Conservation (phyloP, 768 basidiomycete species). For the Termitomyces sp. region DNA sequence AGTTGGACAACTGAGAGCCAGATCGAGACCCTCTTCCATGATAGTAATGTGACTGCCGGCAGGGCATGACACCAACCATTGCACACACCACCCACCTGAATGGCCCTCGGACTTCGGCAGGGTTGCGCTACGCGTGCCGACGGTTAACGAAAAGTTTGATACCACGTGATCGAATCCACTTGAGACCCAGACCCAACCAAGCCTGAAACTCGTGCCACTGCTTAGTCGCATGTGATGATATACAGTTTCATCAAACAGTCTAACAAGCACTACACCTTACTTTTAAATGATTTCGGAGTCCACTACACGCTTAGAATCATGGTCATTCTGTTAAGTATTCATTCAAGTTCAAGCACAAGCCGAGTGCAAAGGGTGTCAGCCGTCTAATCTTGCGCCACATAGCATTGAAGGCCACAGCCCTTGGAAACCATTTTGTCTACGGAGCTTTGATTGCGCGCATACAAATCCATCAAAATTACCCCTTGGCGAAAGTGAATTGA, state of each 20-base stretch:
- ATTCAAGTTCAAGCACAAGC: background rate
- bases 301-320: no score
- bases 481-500: background rate
- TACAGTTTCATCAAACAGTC: background rate
- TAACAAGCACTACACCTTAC: background rate
- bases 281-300: background rate
- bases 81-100: background rate
- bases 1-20: background rate
- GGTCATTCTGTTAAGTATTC: no score
- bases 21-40: background rate
- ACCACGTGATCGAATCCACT: background rate
- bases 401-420: background rate
- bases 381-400: background rate
- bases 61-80: background rate
- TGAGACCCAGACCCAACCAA: background rate
- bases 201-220: background rate
- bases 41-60: background rate
- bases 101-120: background rate
- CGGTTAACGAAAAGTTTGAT: background rate
- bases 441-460: background rate
- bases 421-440: background rate
- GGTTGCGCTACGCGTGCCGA: background rate
- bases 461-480: background rate
- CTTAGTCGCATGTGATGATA: background rate
- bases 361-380: background rate